Evolutionary conservation across 2,329 filamentous ascomycete genomes (phyloP).

Genomic region (Lasiodiplodia sp.): DNA sequence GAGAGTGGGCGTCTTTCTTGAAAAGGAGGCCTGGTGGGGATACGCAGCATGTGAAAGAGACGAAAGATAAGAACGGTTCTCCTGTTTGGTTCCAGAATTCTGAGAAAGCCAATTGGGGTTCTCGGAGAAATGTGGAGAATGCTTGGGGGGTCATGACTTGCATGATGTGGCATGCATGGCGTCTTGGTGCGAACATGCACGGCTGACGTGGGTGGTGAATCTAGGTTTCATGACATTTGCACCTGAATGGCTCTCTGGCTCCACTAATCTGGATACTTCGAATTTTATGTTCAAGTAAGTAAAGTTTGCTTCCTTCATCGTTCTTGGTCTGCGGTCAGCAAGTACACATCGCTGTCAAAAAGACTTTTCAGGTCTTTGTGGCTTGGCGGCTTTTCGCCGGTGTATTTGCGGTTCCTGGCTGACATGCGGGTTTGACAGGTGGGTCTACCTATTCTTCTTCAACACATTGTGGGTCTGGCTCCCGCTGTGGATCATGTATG

Average conservation of each 20-base stretch:
- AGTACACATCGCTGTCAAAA: slow-evolving; percentile 1
- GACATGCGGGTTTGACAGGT: slow-evolving; percentile 42
- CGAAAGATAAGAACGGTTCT: not conserved
- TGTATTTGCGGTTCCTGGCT: slow-evolving; percentile 13
- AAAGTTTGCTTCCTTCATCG: not conserved
- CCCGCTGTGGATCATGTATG: slow-evolving; percentile 64
- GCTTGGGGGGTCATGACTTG: slow-evolving; percentile 33
- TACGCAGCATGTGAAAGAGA: not conserved
- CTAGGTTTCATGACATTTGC: slow-evolving; percentile 69
- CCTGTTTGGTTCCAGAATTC: not conserved
- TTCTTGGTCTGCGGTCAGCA: not conserved
- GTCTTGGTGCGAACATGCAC: slow-evolving; percentile 33
- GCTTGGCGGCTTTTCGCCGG: not conserved
- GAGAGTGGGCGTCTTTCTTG: not conserved
- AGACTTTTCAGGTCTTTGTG: slow-evolving; percentile 11
- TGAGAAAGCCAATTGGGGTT: slow-evolving; percentile 32
- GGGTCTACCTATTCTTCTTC: slow-evolving; percentile 70
- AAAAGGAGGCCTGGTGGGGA: not conserved
- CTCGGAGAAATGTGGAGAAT: slow-evolving; percentile 31
- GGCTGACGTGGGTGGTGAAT: slow-evolving; percentile 48
- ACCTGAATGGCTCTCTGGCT: slow-evolving; percentile 69
- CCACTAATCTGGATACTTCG: slow-evolving; percentile 62
- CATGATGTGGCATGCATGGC: slow-evolving; percentile 30
- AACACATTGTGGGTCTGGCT: slow-evolving; percentile 69
- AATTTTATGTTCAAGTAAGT: slow-evolving; percentile 66